A percentile compares a stretch with the other conserved stretches of the same genome.
These are phyloP conservation scores for Chenopodium formosanum DNA, from an alignment of 148 eudicot genomes.

Conservation along the genomic window DNA sequence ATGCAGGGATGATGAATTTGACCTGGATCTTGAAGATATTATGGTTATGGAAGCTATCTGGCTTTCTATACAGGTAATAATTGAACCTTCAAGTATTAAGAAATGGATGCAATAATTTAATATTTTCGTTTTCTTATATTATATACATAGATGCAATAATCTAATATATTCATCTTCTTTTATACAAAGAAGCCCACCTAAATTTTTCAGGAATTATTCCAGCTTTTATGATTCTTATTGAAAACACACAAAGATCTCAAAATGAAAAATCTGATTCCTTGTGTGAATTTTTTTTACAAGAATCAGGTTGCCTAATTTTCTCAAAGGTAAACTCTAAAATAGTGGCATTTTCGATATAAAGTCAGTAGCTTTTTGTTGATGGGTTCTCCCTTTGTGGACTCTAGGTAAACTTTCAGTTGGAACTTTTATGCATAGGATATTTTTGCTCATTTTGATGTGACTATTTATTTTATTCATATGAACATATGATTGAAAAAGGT, in stretches of 20 bases:
- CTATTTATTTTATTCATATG: not conserved
- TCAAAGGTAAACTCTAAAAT: not conserved
- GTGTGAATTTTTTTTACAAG: not conserved
- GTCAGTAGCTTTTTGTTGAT: not conserved
- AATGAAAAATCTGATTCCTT: not conserved
- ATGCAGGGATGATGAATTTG: slow-evolving; percentile 82
- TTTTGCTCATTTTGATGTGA: not conserved
- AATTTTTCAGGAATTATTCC: not conserved
- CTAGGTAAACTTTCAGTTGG: not conserved
- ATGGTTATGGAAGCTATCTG: slow-evolving; percentile 99
- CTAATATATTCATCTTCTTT: not conserved
- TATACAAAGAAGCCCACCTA: not conserved
- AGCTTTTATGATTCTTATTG: not conserved
- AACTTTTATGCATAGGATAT: not conserved
- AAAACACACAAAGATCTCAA: not conserved
- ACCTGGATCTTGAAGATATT: slow-evolving; percentile 89
- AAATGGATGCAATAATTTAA: not conserved
- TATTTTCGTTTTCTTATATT: not conserved
- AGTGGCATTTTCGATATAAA: not conserved
- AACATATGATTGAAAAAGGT: not conserved
- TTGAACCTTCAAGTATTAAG: not conserved
- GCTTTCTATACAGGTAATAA: slow-evolving; percentile 88
- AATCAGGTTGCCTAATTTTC: not conserved
- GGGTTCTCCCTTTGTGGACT: not conserved
- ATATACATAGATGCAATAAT: not conserved